phyloP scores from a whole-genome alignment of 1,284 basidiomycete species.

The Trichosporon coremiiforme region DNA sequence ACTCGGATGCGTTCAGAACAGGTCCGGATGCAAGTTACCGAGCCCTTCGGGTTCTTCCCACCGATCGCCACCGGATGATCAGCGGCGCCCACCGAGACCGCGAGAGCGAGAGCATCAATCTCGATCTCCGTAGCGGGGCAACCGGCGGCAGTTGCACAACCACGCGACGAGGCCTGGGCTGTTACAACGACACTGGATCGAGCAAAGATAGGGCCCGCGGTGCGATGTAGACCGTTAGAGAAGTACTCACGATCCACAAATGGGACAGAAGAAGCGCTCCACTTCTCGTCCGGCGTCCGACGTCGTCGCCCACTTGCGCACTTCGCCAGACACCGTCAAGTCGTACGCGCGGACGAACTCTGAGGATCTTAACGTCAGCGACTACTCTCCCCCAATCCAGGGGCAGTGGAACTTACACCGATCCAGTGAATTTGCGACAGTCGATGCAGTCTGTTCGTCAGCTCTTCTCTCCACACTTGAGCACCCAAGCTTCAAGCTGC shows the following conservation, averaged over 20 bases:
- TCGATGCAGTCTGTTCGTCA: slow-evolving; percentile 9
- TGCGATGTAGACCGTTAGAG: neutral
- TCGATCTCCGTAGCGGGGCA: too few relatives aligned
- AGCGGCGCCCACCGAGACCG: neutral
- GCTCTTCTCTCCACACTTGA: neutral
- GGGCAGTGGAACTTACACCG: neutral
- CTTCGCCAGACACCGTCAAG: neutral
- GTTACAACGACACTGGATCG: too few relatives aligned
- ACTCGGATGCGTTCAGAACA: too few relatives aligned
- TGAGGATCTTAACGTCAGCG: neutral
- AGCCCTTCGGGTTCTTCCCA: neutral
- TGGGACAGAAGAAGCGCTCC: slow-evolving; percentile 8
- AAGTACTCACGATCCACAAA: slow-evolving; percentile 10
- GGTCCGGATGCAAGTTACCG: neutral
- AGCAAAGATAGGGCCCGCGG: too few relatives aligned
- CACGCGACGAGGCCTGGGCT: too few relatives aligned
- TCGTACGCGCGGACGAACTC: slow-evolving; percentile 14
- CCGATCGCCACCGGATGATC: neutral
- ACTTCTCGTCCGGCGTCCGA: neutral
- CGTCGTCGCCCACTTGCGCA: slow-evolving; percentile 3
- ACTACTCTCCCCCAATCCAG: too few relatives aligned
- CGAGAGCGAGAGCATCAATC: too few relatives aligned
- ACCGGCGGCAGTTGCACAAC: too few relatives aligned
- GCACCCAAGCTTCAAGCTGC: too few relatives aligned
- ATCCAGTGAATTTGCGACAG: slow-evolving; percentile 2